Conservation (phyloP, 2,329 filamentous ascomycete genomes). For the Karstenula rhodostoma region DNA sequence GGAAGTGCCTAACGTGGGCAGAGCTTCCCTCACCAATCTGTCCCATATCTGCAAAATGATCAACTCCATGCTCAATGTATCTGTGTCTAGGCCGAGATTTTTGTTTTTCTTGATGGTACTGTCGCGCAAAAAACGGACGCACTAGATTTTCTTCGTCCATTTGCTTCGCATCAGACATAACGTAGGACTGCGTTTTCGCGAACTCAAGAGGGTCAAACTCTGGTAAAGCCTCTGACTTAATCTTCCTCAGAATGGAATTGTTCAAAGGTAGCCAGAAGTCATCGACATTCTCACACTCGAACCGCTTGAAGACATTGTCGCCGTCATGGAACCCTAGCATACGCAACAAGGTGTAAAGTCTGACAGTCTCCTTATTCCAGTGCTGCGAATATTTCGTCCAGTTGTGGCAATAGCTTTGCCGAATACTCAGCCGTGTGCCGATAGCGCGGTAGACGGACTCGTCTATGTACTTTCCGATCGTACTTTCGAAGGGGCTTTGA, state of each 20-base stretch:
- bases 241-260: constrained; percentile 7
- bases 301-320: constrained; percentile 15
- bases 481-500: constrained; percentile 13
- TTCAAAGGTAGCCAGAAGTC: constrained; percentile 26
- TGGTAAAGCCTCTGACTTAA: constrained; percentile 1
- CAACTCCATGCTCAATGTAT: constrained; percentile 17
- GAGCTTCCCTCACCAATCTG: constrained; percentile 23
- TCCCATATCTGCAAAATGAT: constrained; percentile 23
- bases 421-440: not conserved
- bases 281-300: constrained; percentile 19
- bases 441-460: constrained; percentile 25
- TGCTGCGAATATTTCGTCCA: not conserved
- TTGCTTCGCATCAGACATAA: constrained; percentile 21
- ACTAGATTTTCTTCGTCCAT: constrained; percentile 25
- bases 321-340: constrained; percentile 25
- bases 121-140: constrained; percentile 1
- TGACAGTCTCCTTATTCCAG: constrained; percentile 19
- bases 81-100: constrained; percentile 10
- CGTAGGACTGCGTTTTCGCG: constrained; percentile 17
- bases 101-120: not conserved
- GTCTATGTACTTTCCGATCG: constrained; percentile 24
- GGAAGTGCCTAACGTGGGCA: constrained; percentile 20
- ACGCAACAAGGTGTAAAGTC: constrained; percentile 25
- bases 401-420: not conserved
- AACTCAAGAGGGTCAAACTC: not conserved